A percentile compares a stretch with the other conserved stretches of the same genome.
phyloP scores from a whole-genome alignment of 2,329 filamentous ascomycete genomes.

The Chalaropsis ovoidea region DNA sequence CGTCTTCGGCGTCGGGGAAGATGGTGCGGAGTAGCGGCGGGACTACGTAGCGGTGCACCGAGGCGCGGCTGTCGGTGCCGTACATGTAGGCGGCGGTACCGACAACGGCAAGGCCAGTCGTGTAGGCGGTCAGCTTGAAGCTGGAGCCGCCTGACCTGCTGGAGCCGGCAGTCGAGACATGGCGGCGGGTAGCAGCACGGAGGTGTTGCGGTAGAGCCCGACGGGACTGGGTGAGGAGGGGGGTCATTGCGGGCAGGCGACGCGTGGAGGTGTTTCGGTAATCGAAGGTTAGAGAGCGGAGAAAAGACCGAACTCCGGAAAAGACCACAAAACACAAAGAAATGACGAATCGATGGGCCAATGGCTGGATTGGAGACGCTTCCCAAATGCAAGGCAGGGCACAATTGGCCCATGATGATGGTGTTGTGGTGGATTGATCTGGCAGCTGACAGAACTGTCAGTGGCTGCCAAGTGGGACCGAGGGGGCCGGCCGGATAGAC shows the following conservation, averaged over 20 bases:
- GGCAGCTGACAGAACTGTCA: constrained; percentile 17
- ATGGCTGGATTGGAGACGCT: constrained; percentile 12
- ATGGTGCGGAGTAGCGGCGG: constrained; percentile 56
- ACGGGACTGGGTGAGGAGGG: constrained; percentile 25
- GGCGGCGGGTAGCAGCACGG: constrained; percentile 29
- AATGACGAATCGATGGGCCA: constrained; percentile 17
- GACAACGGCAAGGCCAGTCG: constrained; percentile 36
- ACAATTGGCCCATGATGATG: constrained; percentile 10
- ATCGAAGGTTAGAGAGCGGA: not conserved
- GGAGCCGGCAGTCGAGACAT: constrained; percentile 31
- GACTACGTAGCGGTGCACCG: constrained; percentile 56
- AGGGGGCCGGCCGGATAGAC: not conserved
- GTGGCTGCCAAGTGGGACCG: not conserved
- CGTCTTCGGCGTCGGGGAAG: constrained; percentile 74
- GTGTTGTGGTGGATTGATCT: not conserved
- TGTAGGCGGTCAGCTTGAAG: constrained; percentile 35
- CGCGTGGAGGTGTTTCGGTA: not conserved
- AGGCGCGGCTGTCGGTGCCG: constrained; percentile 63
- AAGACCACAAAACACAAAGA: not conserved
- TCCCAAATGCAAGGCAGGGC: not conserved
- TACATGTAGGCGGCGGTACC: constrained; percentile 52
- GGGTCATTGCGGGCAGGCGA: constrained; percentile 25
- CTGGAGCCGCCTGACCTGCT: constrained; percentile 28
- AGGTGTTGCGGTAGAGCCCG: constrained; percentile 22
- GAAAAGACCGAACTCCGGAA: not conserved